Conservation (phyloP, 106 monocot species). For the Platanthera zijinensis region DNA sequence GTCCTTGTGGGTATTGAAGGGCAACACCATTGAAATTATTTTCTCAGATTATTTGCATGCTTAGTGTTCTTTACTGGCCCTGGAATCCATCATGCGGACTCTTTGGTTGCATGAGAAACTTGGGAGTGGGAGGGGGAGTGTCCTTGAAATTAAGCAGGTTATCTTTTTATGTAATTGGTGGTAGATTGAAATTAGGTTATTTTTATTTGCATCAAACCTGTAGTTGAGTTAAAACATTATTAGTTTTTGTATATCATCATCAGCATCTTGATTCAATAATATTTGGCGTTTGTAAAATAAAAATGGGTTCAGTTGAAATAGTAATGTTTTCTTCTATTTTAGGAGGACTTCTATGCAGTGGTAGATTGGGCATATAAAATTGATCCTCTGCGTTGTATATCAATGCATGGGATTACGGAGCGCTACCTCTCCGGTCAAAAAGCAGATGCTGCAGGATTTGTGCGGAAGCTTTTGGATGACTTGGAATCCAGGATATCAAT, state of each 20-base stretch:
- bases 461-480: conserved; percentile 81
- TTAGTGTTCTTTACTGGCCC: too few species aligned
- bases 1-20: too few species aligned
- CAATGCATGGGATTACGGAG: conserved; percentile 98
- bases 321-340: conserved; percentile 9
- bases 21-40: too few species aligned
- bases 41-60: too few species aligned
- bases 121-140: background rate
- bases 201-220: background rate
- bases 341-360: conserved; percentile 98
- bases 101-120: background rate
- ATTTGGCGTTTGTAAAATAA: background rate
- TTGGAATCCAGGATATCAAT: conserved; percentile 77
- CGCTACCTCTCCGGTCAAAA: conserved; percentile 97
- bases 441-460: conserved; percentile 99
- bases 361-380: conserved; percentile 99
- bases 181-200: background rate
- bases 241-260: background rate
- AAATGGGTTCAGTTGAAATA: background rate
- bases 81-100: background rate
- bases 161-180: background rate
- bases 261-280: background rate
- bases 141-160: background rate
- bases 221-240: background rate
- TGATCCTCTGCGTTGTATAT: conserved; percentile 95